These are phyloP conservation scores for Didymosphaeria variabile DNA, from an alignment of 2,329 filamentous ascomycete genomes.

Conservation along the genomic window DNA sequence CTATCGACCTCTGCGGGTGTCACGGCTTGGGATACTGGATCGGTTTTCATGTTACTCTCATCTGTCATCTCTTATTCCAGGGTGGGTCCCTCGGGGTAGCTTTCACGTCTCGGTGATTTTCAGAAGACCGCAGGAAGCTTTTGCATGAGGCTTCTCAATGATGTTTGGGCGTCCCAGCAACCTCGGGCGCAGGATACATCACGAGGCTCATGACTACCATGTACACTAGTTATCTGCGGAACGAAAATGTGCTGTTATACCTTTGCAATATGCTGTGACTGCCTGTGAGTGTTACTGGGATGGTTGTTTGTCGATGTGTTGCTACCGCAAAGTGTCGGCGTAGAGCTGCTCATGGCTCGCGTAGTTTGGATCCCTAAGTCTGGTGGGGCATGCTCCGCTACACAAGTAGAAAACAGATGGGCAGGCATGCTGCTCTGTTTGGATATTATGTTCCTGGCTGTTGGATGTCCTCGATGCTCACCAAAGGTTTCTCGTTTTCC, in stretches of 20 bases:
- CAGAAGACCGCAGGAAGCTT: constrained; percentile 38
- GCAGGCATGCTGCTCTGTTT: background rate
- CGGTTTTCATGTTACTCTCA: constrained; percentile 36
- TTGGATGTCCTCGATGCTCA: background rate
- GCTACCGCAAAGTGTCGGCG: constrained; percentile 18
- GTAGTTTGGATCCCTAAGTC: constrained; percentile 31
- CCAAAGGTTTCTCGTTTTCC: background rate
- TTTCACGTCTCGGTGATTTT: constrained; percentile 34
- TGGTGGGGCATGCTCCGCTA: constrained; percentile 2
- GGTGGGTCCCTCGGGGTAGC: constrained; percentile 33
- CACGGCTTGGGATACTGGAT: constrained; percentile 32
- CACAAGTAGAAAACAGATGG: background rate
- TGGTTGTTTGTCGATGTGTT: background rate
- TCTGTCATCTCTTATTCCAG: constrained; percentile 29
- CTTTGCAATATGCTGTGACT: background rate
- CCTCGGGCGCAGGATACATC: constrained; percentile 40
- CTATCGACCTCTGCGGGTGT: constrained; percentile 33
- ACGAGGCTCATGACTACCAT: constrained; percentile 48
- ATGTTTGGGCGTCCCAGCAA: constrained; percentile 43
- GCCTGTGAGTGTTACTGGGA: constrained; percentile 6
- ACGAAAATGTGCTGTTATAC: constrained; percentile 40
- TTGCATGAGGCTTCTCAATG: constrained; percentile 34
- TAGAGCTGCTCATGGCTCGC: constrained; percentile 34
- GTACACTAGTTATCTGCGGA: constrained; percentile 51
- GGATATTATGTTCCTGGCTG: background rate